Conservation (phyloP, 257 asterid species). For the Solanum piurae region DNA sequence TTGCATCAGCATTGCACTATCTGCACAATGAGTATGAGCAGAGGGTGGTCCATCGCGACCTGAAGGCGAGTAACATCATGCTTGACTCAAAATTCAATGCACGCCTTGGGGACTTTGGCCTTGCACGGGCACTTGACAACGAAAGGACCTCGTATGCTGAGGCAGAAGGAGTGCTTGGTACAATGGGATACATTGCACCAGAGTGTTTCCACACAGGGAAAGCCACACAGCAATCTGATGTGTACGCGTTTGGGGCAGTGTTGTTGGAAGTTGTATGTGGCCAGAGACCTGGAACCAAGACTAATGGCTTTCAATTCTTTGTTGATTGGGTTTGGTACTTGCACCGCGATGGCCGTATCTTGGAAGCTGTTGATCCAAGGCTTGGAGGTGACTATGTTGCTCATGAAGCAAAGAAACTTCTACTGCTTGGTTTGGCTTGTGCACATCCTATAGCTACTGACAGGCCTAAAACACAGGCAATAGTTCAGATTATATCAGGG, state of each 20-base stretch:
- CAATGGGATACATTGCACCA: slow-evolving; percentile 88
- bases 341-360: slow-evolving; percentile 52
- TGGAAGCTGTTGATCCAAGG: slow-evolving; percentile 61
- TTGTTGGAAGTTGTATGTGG: slow-evolving; percentile 67
- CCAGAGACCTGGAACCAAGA: slow-evolving; percentile 53
- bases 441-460: slow-evolving; percentile 59
- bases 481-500: slow-evolving; percentile 57
- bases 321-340: slow-evolving; percentile 87
- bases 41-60: slow-evolving; percentile 73
- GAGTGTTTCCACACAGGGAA: slow-evolving; percentile 88
- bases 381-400: slow-evolving; percentile 33
- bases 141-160: slow-evolving; percentile 71
- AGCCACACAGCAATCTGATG: slow-evolving; percentile 75
- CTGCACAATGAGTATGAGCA: slow-evolving; percentile 85
- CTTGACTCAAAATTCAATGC: slow-evolving; percentile 72
- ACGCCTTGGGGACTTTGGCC: slow-evolving; percentile 90
- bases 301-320: slow-evolving; percentile 35
- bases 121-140: slow-evolving; percentile 76
- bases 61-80: slow-evolving; percentile 90
- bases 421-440: slow-evolving; percentile 71
- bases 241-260: slow-evolving; percentile 78
- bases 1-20: slow-evolving; percentile 78
- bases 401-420: slow-evolving; percentile 60
- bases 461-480: slow-evolving; percentile 50
- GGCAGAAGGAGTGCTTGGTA: slow-evolving; percentile 74